A percentile compares a stretch with the other conserved stretches of the same genome.
phyloP scores from a whole-genome alignment of 139 green algal species.

The Chlamydomonas sp. region DNA sequence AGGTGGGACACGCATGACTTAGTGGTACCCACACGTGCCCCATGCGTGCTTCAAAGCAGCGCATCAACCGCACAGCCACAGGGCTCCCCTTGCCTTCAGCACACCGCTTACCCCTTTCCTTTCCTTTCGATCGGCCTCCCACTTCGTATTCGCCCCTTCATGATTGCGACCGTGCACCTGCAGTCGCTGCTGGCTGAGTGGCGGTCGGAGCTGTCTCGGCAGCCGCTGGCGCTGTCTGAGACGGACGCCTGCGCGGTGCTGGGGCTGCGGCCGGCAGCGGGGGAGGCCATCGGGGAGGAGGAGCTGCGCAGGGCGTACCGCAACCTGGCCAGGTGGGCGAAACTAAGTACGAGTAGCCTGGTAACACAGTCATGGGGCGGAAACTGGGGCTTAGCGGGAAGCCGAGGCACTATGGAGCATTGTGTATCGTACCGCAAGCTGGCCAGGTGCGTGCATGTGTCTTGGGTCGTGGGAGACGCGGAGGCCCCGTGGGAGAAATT shows the following conservation, averaged over 20 bases:
- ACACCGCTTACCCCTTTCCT: background rate
- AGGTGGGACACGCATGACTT: conserved; percentile 58
- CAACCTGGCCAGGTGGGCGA: conserved; percentile 42
- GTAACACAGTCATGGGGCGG: too few relatives aligned
- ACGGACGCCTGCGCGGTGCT: conserved; percentile 74
- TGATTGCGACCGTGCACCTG: background rate
- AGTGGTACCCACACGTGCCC: background rate
- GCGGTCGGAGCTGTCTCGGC: conserved; percentile 80
- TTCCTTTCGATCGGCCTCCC: background rate
- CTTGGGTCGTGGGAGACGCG: too few relatives aligned
- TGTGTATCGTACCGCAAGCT: too few relatives aligned
- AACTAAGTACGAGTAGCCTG: too few relatives aligned
- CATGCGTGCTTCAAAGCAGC: too few relatives aligned
- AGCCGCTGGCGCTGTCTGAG: conserved; percentile 79
- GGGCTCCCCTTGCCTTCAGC: background rate
- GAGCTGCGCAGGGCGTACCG: conserved; percentile 90
- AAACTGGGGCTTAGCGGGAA: too few relatives aligned
- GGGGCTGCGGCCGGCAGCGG: conserved; percentile 72
- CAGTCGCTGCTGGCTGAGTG: conserved; percentile 89
- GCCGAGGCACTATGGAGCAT: too few relatives aligned
- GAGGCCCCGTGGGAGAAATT: too few relatives aligned
- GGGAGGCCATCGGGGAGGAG: conserved; percentile 80
- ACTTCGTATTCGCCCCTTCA: background rate
- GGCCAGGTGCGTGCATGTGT: too few relatives aligned
- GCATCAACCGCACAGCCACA: too few relatives aligned